Base-by-base conservation (phyloP, 169 alveolate genomes). In the Cryptosporidium ubiquitum region DNA sequence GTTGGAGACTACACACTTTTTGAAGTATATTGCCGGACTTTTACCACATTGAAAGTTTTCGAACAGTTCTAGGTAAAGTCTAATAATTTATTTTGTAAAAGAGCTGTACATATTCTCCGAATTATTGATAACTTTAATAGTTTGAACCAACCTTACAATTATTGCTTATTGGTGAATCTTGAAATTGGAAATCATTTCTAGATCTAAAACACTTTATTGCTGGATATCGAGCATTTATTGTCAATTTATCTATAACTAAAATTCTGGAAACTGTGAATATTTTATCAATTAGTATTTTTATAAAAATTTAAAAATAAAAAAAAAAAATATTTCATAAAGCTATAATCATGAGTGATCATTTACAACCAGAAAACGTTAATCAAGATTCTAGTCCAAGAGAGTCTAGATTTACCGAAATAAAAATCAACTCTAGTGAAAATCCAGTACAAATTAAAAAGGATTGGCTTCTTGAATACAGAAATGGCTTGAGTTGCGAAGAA, bases 401-500 rank as follows among this genome's bases (percentile, higher is more conserved):
- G 69, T 29, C 58, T 74, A 64, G 40, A 29, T 79, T 61, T 40
- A 61, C 35, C 20, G 89, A 79, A 61, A 79, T 79, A 23, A 58
- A 40, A 23, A 79, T 79, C 51, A 79, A 79, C 26, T 57, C 89
- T 18, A 47, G 49, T 47, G 89, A 79, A 33, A 31, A 23, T 4
- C 89, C 89, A 42, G 40, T 79, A 39, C 44, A 58, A 79, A 79
- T 79, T 44, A 79, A 58, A 58, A 79, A 79, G 49, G 89, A 79
- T 42, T 79, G 89, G 89, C 75, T 79, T 20, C 55, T 79, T 16
- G 66, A 79, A 5, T 79, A 79, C 52, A 79, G 89, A 26, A 57
- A 61, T 61, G 75, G 68, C 16, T 18, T 79, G 60, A 79, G 74
- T 20, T 79, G 9, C 61, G 89, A 79, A 39, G 89, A 79, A 64